phyloP scores from a whole-genome alignment of 495 filamentous ascomycete species.

The Penicillium cosmopolitanum region DNA sequence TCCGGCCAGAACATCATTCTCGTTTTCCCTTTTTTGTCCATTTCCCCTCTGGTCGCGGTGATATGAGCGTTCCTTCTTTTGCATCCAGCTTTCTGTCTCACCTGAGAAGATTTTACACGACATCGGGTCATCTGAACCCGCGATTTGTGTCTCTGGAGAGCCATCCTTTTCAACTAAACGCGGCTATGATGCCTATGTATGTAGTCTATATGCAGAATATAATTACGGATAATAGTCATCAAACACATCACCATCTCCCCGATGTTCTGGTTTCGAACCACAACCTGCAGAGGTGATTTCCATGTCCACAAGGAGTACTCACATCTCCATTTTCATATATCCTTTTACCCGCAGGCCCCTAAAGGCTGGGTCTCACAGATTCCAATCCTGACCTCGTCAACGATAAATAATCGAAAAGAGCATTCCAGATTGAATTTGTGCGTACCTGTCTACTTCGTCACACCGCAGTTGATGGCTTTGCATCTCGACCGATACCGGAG shows the following conservation, averaged over 20 bases:
- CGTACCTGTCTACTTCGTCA: slow-evolving; percentile 31
- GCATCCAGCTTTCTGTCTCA: slow-evolving; percentile 19
- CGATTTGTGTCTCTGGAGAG: slow-evolving; percentile 11
- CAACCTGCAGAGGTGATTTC: slow-evolving; percentile 3
- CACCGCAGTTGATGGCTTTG: slow-evolving; percentile 25
- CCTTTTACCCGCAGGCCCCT: neutral
- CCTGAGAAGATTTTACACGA: slow-evolving; percentile 20
- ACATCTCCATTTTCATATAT: neutral
- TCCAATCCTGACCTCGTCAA: slow-evolving; percentile 21
- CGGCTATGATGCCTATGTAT: slow-evolving; percentile 23
- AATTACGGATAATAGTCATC: slow-evolving; percentile 2
- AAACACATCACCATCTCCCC: neutral
- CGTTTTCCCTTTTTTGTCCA: neutral
- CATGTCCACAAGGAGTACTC: neutral
- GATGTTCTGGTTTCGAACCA: slow-evolving; percentile 13
- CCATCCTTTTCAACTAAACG: slow-evolving; percentile 11
- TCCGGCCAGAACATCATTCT: slow-evolving; percentile 10
- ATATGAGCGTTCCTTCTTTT: neutral
- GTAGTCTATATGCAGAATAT: neutral
- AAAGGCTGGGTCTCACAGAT: slow-evolving; percentile 22
- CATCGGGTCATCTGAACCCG: slow-evolving; percentile 31
- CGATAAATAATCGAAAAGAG: slow-evolving; percentile 12
- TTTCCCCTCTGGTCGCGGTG: neutral
- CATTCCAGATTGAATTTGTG: slow-evolving; percentile 22
- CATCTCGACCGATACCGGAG: slow-evolving; percentile 25